These are phyloP conservation scores for Fraxinus sp. DNA, from an alignment of 305 asterid species.

Conservation along the genomic window DNA sequence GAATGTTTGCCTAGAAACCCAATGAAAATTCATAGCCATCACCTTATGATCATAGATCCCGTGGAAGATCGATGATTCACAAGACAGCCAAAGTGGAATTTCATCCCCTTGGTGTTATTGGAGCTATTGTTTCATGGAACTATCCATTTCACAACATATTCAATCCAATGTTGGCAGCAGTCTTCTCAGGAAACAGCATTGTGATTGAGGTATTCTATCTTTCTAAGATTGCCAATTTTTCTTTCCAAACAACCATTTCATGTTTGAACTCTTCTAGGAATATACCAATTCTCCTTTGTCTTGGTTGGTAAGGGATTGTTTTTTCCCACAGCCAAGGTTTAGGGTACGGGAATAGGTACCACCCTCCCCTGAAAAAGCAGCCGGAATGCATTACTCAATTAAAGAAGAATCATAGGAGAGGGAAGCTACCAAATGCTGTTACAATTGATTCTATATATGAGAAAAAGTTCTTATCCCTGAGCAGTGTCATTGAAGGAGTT, in stretches of 20 bases:
- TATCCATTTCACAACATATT: conserved; percentile 98
- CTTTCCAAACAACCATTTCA: background rate
- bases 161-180: conserved; percentile 97
- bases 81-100: conserved; percentile 92
- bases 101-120: conserved; percentile 92
- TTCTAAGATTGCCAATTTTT: conserved; percentile 5
- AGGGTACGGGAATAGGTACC: background rate
- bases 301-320: background rate
- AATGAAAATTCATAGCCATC: conserved; percentile 11
- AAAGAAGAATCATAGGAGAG: conserved; percentile 69
- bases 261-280: background rate
- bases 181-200: conserved; percentile 93
- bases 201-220: conserved; percentile 70
- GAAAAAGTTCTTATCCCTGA: conserved; percentile 74
- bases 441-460: conserved; percentile 81
- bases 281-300: background rate
- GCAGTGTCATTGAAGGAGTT: conserved; percentile 55
- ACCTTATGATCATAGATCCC: conserved; percentile 54
- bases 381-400: conserved; percentile 55
- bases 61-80: conserved; percentile 97
- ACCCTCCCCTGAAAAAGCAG: conserved; percentile 33
- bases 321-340: background rate
- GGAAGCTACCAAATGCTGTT: conserved; percentile 61
- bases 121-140: conserved; percentile 99
- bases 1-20: conserved; percentile 20